Evolutionary conservation across 2,329 filamentous ascomycete species (phyloP).

Genomic region (Cadophora sp.): DNA sequence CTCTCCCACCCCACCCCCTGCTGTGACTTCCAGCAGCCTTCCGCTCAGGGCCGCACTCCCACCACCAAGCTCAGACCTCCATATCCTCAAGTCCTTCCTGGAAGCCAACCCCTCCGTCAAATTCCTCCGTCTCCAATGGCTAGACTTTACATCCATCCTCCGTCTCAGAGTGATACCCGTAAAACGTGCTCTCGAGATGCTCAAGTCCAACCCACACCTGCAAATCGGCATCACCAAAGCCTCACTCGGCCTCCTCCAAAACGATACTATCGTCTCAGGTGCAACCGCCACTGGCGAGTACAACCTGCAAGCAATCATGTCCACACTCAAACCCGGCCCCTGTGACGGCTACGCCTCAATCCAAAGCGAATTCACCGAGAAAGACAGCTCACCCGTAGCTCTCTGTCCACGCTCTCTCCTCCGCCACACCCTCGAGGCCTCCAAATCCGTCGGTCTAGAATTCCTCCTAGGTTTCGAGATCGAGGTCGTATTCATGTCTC

Average conservation of each 20-base stretch:
- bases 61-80: conserved; percentile 40
- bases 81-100: conserved; percentile 51
- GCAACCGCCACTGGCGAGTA: conserved; percentile 69
- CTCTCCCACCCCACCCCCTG: conserved; percentile 32
- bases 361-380: conserved; percentile 69
- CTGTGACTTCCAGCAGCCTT: conserved; percentile 14
- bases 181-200: conserved; percentile 57
- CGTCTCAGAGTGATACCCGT: conserved; percentile 73
- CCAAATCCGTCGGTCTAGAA: conserved; percentile 59
- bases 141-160: conserved; percentile 76
- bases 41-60: not conserved
- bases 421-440: conserved; percentile 57
- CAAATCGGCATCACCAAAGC: conserved; percentile 68
- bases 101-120: conserved; percentile 58
- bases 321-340: conserved; percentile 64
- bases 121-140: conserved; percentile 78
- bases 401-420: conserved; percentile 73
- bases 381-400: conserved; percentile 55
- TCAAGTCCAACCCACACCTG: conserved; percentile 47
- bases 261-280: conserved; percentile 63
- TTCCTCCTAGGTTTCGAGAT: conserved; percentile 82
- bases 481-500: conserved; percentile 73
- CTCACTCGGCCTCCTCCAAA: conserved; percentile 70
- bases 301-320: conserved; percentile 69
- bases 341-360: conserved; percentile 68